phyloP scores from a whole-genome alignment of 2,329 filamentous ascomycete genomes.

The Stemphylium lycopersici region DNA sequence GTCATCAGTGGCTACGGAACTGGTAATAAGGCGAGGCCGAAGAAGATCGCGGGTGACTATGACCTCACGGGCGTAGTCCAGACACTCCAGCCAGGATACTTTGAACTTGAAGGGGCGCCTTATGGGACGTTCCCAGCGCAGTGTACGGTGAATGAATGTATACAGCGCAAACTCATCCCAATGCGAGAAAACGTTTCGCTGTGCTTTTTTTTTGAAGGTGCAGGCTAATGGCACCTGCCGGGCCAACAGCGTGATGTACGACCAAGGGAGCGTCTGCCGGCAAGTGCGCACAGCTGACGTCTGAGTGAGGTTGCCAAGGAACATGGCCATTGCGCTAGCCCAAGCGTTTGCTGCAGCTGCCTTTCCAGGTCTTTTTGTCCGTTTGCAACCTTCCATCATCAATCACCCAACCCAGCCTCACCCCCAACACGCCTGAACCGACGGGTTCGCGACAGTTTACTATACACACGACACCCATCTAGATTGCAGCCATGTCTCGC shows the following conservation, averaged over 20 bases:
- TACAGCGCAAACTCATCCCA: too few species aligned
- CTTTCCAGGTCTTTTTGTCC: slow-evolving; percentile 15
- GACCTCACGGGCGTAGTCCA: slow-evolving; percentile 29
- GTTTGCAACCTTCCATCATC: slow-evolving; percentile 18
- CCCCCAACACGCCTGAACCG: slow-evolving; percentile 19
- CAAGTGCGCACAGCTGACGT: slow-evolving; percentile 1
- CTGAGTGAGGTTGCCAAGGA: slow-evolving; percentile 11
- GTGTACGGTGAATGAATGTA: not conserved
- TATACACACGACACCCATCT: slow-evolving; percentile 10
- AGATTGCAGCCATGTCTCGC: slow-evolving; percentile 74
- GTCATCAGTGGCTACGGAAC: slow-evolving; percentile 52
- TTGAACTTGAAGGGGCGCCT: slow-evolving; percentile 30
- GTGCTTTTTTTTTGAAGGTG: not conserved
- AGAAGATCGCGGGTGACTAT: slow-evolving; percentile 19
- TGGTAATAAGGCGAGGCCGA: slow-evolving; percentile 38
- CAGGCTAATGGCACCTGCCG: not conserved
- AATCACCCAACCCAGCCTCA: slow-evolving; percentile 18
- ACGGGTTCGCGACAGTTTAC: slow-evolving; percentile 16
- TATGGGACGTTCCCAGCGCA: slow-evolving; percentile 15
- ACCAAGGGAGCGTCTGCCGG: too few species aligned
- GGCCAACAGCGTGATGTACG: not conserved
- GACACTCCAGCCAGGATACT: slow-evolving; percentile 28
- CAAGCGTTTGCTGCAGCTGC: slow-evolving; percentile 16
- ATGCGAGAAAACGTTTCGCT: not conserved
- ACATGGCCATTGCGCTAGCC: slow-evolving; percentile 12